Conservation (phyloP, 257 asterid genomes). For the Plantago major region DNA sequence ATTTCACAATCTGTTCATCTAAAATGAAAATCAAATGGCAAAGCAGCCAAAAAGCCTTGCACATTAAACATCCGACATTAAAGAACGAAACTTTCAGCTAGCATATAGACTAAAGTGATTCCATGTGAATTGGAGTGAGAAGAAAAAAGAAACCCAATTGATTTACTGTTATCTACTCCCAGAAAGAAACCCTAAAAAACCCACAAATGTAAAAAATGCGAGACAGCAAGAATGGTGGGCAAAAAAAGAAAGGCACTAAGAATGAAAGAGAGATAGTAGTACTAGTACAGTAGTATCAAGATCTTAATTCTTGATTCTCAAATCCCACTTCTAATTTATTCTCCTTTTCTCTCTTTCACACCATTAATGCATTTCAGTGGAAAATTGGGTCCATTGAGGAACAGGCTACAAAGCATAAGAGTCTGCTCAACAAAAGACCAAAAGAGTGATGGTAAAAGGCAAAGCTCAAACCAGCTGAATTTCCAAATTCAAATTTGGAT, state of each 20-base stretch:
- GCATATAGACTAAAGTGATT: slow-evolving; percentile 10
- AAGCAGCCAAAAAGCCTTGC: neutral
- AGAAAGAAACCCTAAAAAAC: slow-evolving; percentile 30
- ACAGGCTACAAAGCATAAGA: slow-evolving; percentile 39
- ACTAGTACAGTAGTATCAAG: slow-evolving; percentile 6
- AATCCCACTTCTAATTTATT: neutral
- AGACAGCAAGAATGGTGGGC: slow-evolving; percentile 48
- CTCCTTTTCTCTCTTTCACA: slow-evolving; percentile 17
- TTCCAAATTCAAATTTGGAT: slow-evolving; percentile 2
- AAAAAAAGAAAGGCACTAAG: slow-evolving; percentile 27
- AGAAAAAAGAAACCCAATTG: slow-evolving; percentile 22
- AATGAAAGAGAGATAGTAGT: neutral
- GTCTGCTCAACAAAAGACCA: slow-evolving; percentile 13
- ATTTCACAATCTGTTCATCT: slow-evolving; percentile 1
- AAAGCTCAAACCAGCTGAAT: neutral
- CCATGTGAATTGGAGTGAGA: slow-evolving; percentile 5
- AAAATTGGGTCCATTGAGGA: slow-evolving; percentile 47
- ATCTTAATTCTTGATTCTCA: slow-evolving; percentile 22
- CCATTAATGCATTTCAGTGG: slow-evolving; percentile 47
- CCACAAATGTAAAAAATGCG: slow-evolving; percentile 41
- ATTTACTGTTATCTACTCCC: slow-evolving; percentile 22
- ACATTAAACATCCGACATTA: slow-evolving; percentile 4
- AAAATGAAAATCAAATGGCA: neutral
- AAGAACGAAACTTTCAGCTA: neutral
- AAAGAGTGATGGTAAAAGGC: slow-evolving; percentile 4